Base-by-base conservation (phyloP, 1,284 basidiomycete genomes). In the Gomphus bonarii region DNA sequence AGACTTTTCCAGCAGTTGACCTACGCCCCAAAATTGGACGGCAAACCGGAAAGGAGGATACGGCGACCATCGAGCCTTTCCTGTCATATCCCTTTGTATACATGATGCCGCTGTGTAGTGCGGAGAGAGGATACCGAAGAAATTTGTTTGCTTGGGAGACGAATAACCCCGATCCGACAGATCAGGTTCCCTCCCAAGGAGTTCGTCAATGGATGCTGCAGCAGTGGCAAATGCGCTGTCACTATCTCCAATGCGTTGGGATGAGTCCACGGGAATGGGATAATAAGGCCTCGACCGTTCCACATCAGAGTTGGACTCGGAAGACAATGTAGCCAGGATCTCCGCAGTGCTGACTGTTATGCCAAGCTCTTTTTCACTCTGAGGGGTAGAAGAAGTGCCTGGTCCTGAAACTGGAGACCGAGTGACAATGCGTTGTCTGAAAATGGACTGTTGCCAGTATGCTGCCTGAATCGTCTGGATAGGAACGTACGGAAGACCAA, bases 1-100 rank as follows among this genome's bases (percentile, higher is more conserved):
- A 57, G 84, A 83, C 70, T 93, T 95, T 59, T 95, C 92, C 58
- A 83, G 85, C 48, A 97, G 75, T 50, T 77, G 73, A 63, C 90
- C 87, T 28, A 93, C 78, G 63, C 90, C 88, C 84, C 89, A 95
- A 68, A 95, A 95, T 69, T 97, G 93, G 50, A 92, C 89, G 5
- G 82, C 82, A 66, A 95, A 90, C 28, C 90, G 79, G 69, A 78
- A 86, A 0, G 91, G 91, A 51, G 91, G 81, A 64, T 82, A 80
- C 9, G 77, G 71, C 0, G 82, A 76, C 81, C 80, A 85, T 40
- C 74, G 75, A 11, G 66, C 67, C 56, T 73, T 75, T 14, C 76
- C 75, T 11, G 64, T 68, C 2, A 72, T 60, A 62, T 78, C 76
- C 10, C 66, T 67, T 20, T 71, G 66, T 36, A 75, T 65, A 60